Conservation (phyloP, 306 rosid species). For the Astragalus membranaceus region DNA sequence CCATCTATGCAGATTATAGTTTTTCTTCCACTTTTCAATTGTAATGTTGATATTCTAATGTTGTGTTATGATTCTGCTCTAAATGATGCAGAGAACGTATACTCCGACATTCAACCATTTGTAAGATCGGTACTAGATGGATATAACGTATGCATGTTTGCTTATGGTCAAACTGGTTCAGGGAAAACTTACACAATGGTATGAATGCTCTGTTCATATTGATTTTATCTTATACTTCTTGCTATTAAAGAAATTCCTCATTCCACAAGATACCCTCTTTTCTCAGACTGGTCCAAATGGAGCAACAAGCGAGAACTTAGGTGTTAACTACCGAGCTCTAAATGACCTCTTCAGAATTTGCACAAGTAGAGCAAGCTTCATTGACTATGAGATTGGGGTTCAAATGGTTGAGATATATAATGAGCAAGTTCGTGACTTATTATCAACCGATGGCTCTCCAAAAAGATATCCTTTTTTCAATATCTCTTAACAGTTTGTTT, state of each 20-base stretch:
- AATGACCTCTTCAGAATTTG: slow-evolving; percentile 40
- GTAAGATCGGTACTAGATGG: slow-evolving; percentile 60
- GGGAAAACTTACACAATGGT: slow-evolving; percentile 78
- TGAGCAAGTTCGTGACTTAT: slow-evolving; percentile 52
- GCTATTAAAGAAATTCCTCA: slow-evolving; percentile 12
- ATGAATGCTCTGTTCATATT: slow-evolving; percentile 16
- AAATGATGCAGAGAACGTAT: slow-evolving; percentile 44
- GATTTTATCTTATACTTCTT: slow-evolving; percentile 2
- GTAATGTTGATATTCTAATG: neutral
- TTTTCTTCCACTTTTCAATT: neutral
- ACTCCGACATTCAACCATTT: slow-evolving; percentile 44
- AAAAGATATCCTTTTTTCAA: slow-evolving; percentile 39
- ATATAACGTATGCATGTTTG: slow-evolving; percentile 58
- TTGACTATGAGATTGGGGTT: slow-evolving; percentile 33
- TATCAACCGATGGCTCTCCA: slow-evolving; percentile 13
- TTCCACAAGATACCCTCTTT: slow-evolving; percentile 14
- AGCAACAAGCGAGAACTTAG: slow-evolving; percentile 36
- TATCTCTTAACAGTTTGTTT: neutral
- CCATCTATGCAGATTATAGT: neutral
- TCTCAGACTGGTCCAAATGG: slow-evolving; percentile 48
- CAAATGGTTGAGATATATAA: slow-evolving; percentile 51
- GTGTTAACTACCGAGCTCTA: slow-evolving; percentile 47
- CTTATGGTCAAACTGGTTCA: slow-evolving; percentile 69
- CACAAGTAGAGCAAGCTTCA: slow-evolving; percentile 14
- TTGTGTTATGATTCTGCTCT: neutral